Percentiles rank a stretch among this genome's conserved stretches.
Conservation (phyloP, 345 rosid species). For the Iberis pinnata region DNA sequence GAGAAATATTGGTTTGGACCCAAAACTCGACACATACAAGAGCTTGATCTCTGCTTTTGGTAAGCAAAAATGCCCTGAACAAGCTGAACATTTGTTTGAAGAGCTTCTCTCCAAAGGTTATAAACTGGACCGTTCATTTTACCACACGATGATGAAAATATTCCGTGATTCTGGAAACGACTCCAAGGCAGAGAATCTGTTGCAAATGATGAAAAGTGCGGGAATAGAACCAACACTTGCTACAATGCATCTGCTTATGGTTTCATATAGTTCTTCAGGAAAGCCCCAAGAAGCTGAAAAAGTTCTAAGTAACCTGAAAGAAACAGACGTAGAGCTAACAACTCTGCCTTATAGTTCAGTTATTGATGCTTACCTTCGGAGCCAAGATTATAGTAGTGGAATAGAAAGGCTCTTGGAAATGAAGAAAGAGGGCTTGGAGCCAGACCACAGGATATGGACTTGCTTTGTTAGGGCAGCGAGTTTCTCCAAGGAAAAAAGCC, state of each 20-base stretch:
- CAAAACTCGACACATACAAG: conserved; percentile 78
- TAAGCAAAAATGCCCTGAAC: conserved; percentile 55
- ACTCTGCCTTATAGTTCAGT: conserved; percentile 78
- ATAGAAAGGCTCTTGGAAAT: conserved; percentile 67
- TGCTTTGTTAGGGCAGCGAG: conserved; percentile 92
- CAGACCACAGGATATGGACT: conserved; percentile 93
- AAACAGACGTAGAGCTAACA: conserved; percentile 51
- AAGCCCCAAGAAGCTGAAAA: conserved; percentile 84
- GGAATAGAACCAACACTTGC: conserved; percentile 76
- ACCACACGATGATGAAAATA: conserved; percentile 88
- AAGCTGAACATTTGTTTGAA: conserved; percentile 77
- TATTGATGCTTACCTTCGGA: conserved; percentile 77
- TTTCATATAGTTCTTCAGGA: conserved; percentile 81
- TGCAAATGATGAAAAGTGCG: conserved; percentile 65
- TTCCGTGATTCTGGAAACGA: conserved; percentile 63
- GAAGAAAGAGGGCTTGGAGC: conserved; percentile 68
- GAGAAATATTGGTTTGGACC: conserved; percentile 62
- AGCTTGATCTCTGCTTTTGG: conserved; percentile 89
- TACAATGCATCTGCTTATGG: conserved; percentile 95
- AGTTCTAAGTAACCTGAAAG: conserved; percentile 64
- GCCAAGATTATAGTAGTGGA: conserved; percentile 58
- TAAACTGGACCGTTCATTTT: conserved; percentile 84
- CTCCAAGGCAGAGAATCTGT: conserved; percentile 63
- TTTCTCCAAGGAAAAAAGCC: conserved; percentile 42
- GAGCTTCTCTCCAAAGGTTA: conserved; percentile 53